Base-by-base conservation (phyloP, 2,329 filamentous ascomycete species). In the Verticillium tricorpus region DNA sequence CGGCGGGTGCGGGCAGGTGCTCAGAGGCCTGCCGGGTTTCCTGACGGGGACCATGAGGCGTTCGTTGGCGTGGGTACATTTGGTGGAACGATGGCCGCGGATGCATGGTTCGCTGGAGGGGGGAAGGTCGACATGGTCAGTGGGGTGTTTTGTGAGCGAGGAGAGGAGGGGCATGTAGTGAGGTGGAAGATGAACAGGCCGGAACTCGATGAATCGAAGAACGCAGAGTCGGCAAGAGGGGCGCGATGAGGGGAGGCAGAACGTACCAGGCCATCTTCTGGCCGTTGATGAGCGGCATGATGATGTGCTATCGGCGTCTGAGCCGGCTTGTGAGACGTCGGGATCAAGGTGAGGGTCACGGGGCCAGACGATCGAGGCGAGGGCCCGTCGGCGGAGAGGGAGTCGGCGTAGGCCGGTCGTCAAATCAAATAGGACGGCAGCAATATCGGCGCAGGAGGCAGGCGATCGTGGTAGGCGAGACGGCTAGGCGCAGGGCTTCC, bases 41-140 rank as follows among this genome's bases (percentile, higher is more conserved):
- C 88, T 84, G 17, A 92, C 89, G 25, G 87, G 86, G 3, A 90
- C 79, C 80, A 91, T 86, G 37, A 90, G 77, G 62, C 89, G 85
- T 68, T 90, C 88, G 65, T 82, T 81, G 63, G 80, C 82, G 71
- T 92, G 89, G 57, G 84, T 87, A 74, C 89, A 92, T 78, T 89
- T 90, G 59, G 89, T 90, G 34, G 89, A 91, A 68, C 89, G 86
- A 74, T 92, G 89, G 61, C 89, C 89, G 69, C 89, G 86, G 68
- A 91, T 91, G 72, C 89, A 91, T 70, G 89, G 88, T 80, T 86
- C 86, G 75, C 89, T 91, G 68, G 39, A 50, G 19, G 45, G 45
- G 40, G 45, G 9, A 19, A n/a, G 45, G 39, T 7, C 9, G 45
- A 50, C 19, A 14, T n/a, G 45, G 45, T 50, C 19, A 50, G 45